These are phyloP conservation scores for Thoreauomyces humboldtii DNA, from an alignment of 192 early-diverging fungal genomes.

Conservation along the genomic window DNA sequence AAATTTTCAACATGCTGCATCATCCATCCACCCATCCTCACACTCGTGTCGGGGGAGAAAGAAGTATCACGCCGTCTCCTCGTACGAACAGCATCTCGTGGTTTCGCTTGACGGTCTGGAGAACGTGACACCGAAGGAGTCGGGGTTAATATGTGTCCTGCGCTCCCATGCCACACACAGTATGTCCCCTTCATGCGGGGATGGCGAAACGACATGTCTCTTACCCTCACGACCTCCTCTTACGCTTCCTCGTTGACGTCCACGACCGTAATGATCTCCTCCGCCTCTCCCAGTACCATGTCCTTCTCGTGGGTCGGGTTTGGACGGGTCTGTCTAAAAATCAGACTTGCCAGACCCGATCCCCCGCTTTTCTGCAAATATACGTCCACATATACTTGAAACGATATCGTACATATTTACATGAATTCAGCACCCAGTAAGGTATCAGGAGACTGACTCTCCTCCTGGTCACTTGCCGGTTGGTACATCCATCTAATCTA, in stretches of 20 bases:
- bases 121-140: not conserved
- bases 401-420: no score
- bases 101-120: slow-evolving; percentile 75
- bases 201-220: not conserved
- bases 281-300: slow-evolving; percentile 93
- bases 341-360: no score
- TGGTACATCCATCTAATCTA: slow-evolving; percentile 4
- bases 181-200: not conserved
- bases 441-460: no score
- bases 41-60: slow-evolving; percentile 47
- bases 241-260: slow-evolving; percentile 82
- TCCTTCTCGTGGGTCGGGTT: slow-evolving; percentile 78
- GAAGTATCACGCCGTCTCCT: slow-evolving; percentile 97
- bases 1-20: not conserved
- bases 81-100: slow-evolving; percentile 98
- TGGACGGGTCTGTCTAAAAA: not conserved
- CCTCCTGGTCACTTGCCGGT: no score
- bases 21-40: not conserved
- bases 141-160: not conserved
- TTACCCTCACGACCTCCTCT: slow-evolving; percentile 76
- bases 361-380: not conserved
- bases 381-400: no score
- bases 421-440: no score
- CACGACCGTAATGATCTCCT: slow-evolving; percentile 88
- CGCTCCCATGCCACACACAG: not conserved